Conservation (phyloP, 2,329 filamentous ascomycete genomes). For the Fusarium sp. region DNA sequence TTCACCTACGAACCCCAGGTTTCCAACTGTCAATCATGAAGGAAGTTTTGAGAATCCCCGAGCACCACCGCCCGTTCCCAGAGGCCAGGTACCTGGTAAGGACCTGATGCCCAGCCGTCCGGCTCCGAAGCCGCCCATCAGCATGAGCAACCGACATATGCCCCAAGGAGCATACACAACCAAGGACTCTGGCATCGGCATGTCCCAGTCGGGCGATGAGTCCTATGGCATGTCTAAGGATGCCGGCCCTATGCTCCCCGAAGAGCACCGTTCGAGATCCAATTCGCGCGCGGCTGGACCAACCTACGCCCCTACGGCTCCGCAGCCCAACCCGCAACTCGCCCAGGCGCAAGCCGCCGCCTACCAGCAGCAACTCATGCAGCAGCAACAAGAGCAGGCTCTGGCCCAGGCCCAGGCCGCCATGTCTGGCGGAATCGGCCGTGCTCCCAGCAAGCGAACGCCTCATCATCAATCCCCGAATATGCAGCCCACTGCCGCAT, state of each 20-base stretch:
- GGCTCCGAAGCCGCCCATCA: conserved; percentile 84
- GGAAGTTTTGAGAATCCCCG: conserved; percentile 98
- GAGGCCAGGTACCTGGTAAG: conserved; percentile 58
- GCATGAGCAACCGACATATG: conserved; percentile 64
- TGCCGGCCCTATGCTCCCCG: conserved; percentile 66
- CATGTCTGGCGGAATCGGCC: conserved; percentile 74
- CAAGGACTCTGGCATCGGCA: conserved; percentile 71
- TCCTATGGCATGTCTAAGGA: conserved; percentile 62
- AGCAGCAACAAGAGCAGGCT: conserved; percentile 89
- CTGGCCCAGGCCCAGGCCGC: conserved; percentile 82
- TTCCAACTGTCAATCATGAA: conserved; percentile 84
- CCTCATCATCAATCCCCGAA: conserved; percentile 45
- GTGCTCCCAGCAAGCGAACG: conserved; percentile 77
- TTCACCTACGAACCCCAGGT: conserved; percentile 84
- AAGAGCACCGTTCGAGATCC: conserved; percentile 73
- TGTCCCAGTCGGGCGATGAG: conserved; percentile 68
- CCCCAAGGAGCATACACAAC: conserved; percentile 60
- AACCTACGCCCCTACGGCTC: conserved; percentile 59
- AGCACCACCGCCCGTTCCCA: conserved; percentile 87
- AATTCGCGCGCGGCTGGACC: conserved; percentile 70
- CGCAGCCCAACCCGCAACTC: conserved; percentile 44
- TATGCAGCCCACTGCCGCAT: conserved; percentile 42
- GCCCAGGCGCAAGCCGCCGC: conserved; percentile 54
- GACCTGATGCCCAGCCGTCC: conserved; percentile 80
- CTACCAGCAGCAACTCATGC: conserved; percentile 71